phyloP scores from a whole-genome alignment of 192 early-diverging fungal genomes.

The Coemansia sp. region DNA sequence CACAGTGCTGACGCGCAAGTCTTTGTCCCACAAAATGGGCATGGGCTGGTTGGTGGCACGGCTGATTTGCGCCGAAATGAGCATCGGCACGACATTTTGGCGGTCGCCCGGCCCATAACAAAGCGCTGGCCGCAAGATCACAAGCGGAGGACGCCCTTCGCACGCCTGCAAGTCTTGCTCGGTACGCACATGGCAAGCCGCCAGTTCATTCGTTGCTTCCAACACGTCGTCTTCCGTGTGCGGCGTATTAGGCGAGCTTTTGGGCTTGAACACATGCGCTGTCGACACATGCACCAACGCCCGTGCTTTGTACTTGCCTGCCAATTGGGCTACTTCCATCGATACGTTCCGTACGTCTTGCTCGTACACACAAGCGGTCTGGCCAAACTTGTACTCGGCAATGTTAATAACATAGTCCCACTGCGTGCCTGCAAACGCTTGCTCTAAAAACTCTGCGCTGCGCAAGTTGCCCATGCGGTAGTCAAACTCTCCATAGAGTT shows the following conservation, averaged over 20 bases:
- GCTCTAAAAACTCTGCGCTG: constrained; percentile 53
- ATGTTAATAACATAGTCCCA: constrained; percentile 96
- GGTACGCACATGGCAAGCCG: constrained; percentile 20
- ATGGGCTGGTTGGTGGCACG: constrained; percentile 77
- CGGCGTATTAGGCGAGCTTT: background rate
- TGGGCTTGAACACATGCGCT: constrained; percentile 74
- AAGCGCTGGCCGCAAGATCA: constrained; percentile 84
- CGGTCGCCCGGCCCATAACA: constrained; percentile 83
- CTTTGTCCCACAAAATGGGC: constrained; percentile 92
- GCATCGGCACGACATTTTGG: constrained; percentile 71
- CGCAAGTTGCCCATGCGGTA: constrained; percentile 51
- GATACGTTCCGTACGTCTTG: constrained; percentile 60
- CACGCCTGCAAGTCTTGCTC: constrained; percentile 20
- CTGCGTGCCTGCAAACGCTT: constrained; percentile 63
- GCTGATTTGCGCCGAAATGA: constrained; percentile 92
- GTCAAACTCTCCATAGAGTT: constrained; percentile 32
- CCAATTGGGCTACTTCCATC: constrained; percentile 77
- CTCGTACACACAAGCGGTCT: constrained; percentile 66
- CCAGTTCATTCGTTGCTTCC: constrained; percentile 24
- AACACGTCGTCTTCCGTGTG: constrained; percentile 19
- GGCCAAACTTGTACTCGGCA: constrained; percentile 92
- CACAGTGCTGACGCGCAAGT: constrained; percentile 90
- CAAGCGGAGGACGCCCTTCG: constrained; percentile 63
- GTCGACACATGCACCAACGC: constrained; percentile 86
- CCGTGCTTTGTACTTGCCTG: constrained; percentile 69